Evolutionary conservation across 345 rosid species (phyloP).

Genomic region (Eucalyptus pauciflora): DNA sequence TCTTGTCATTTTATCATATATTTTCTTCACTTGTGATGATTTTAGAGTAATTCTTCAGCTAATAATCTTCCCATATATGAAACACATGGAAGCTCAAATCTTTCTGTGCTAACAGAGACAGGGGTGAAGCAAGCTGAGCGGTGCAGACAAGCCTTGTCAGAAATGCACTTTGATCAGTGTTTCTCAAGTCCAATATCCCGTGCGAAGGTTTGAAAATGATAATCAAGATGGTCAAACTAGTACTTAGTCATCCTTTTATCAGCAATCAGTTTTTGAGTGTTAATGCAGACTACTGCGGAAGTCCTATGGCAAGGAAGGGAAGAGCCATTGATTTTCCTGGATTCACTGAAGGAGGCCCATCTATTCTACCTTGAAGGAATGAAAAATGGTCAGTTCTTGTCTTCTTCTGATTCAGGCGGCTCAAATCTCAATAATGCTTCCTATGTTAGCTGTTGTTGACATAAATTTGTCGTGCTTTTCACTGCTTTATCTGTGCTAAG

Average conservation of each 20-base stretch:
- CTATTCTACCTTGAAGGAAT: conserved; percentile 58
- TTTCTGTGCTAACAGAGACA: conserved; percentile 43
- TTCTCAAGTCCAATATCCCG: conserved; percentile 60
- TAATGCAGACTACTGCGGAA: conserved; percentile 48
- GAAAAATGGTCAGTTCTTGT: conserved; percentile 39
- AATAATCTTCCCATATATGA: background rate
- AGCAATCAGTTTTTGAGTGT: background rate
- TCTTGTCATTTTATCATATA: background rate
- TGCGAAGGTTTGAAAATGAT: conserved; percentile 32
- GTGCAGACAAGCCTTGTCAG: conserved; percentile 33
- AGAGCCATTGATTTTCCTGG: conserved; percentile 42
- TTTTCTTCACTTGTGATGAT: background rate
- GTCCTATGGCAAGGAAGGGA: conserved; percentile 52
- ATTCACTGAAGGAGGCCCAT: conserved; percentile 56
- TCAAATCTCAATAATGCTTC: background rate
- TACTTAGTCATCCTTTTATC: background rate
- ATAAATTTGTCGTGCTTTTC: background rate
- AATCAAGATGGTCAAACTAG: background rate
- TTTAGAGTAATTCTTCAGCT: background rate
- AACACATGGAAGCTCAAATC: conserved; percentile 50
- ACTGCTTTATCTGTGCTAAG: background rate
- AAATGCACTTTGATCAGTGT: conserved; percentile 33
- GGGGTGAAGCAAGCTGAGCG: conserved; percentile 53
- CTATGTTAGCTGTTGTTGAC: fast-evolving
- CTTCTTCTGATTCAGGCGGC: background rate